Evolutionary conservation across 169 alveolate genomes (phyloP).

Genomic region (Neospora caninum): DNA sequence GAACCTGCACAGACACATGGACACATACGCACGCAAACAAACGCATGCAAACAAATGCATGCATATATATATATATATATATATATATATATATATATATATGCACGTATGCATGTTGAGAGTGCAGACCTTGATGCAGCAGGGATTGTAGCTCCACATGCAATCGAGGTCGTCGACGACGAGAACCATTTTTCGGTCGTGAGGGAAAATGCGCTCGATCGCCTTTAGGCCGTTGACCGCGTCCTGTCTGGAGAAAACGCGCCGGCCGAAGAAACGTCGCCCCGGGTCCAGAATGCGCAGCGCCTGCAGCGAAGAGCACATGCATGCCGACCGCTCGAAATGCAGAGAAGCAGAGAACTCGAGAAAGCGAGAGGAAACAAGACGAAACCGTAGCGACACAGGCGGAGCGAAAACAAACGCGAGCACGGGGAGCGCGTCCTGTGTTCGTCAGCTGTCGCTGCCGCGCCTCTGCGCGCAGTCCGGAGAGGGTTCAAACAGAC

Average conservation of each 20-base stretch:
- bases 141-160: constrained; percentile 33
- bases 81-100: background rate
- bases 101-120: background rate
- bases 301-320: background rate
- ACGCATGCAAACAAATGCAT: background rate
- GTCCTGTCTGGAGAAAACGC: constrained; percentile 29
- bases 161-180: constrained; percentile 45
- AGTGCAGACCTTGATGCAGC: constrained; percentile 4
- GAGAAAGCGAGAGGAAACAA: background rate
- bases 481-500: too few relatives aligned
- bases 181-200: background rate
- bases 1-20: background rate
- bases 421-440: too few relatives aligned
- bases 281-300: constrained; percentile 22
- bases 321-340: background rate
- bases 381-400: too few relatives aligned
- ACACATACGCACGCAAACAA: background rate
- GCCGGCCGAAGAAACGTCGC: constrained; percentile 37
- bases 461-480: too few relatives aligned
- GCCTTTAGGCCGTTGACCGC: constrained; percentile 34
- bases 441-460: too few relatives aligned
- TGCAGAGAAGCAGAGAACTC: background rate
- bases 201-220: constrained; percentile 24
- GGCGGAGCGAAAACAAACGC: too few relatives aligned
- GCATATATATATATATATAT: background rate